phyloP scores from a whole-genome alignment of 169 alveolate species.

The Amoebophrya sp. region DNA sequence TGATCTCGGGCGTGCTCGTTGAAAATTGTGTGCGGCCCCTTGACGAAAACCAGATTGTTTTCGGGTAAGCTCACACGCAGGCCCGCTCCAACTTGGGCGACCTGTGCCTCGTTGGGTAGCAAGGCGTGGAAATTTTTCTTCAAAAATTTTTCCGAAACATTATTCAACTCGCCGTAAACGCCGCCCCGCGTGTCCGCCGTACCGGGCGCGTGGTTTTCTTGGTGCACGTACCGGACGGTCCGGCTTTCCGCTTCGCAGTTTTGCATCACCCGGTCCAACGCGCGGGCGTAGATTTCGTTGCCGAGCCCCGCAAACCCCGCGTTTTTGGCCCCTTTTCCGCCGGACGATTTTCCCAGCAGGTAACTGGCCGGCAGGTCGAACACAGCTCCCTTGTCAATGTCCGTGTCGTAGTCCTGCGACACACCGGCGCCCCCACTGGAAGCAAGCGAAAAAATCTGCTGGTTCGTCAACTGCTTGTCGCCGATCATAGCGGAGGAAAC shows the following conservation, averaged over 20 bases:
- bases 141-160: background rate
- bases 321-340: background rate
- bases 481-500: background rate
- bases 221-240: background rate
- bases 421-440: no score
- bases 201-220: background rate
- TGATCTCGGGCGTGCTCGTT: constrained; percentile 8
- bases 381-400: background rate
- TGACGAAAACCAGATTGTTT: background rate
- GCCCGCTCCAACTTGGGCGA: background rate
- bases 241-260: background rate
- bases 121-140: background rate
- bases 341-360: background rate
- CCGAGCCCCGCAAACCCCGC: background rate
- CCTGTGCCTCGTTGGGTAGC: constrained; percentile 10
- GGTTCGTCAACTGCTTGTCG: background rate
- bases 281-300: background rate
- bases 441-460: background rate
- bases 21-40: constrained; percentile 5
- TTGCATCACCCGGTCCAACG: background rate
- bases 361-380: background rate
- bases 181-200: background rate
- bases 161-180: constrained; percentile 14
- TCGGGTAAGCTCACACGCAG: background rate
- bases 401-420: background rate